phyloP scores from a whole-genome alignment of 2,329 filamentous ascomycete genomes.

The Nakataea oryzae region DNA sequence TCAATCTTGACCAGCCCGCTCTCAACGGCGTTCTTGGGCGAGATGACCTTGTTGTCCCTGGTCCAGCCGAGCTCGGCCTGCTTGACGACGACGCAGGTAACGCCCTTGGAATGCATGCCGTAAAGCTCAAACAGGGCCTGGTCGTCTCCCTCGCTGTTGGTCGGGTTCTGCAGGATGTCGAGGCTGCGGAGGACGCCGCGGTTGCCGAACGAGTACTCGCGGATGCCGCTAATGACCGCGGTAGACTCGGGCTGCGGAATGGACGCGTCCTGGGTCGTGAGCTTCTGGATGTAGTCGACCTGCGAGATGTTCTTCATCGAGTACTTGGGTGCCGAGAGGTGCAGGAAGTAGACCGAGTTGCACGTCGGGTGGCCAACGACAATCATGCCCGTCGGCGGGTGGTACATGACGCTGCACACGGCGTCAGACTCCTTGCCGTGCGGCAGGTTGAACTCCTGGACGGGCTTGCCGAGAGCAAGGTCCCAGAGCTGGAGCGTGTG shows the following conservation, averaged over 20 bases:
- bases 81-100: conserved; percentile 80
- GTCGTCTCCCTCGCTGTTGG: conserved; percentile 54
- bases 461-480: conserved; percentile 84
- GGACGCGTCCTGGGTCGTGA: conserved; percentile 60
- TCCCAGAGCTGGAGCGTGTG: conserved; percentile 98
- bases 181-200: conserved; percentile 82
- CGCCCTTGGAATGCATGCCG: conserved; percentile 92
- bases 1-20: conserved; percentile 65
- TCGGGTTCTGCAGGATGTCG: conserved; percentile 70
- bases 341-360: conserved; percentile 95
- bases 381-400: conserved; percentile 85
- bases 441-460: conserved; percentile 93
- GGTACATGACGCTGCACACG: conserved; percentile 95
- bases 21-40: conserved; percentile 65
- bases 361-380: conserved; percentile 91
- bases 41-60: conserved; percentile 76
- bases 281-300: conserved; percentile 73
- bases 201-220: conserved; percentile 85
- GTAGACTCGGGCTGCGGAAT: conserved; percentile 86
- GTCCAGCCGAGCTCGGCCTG: conserved; percentile 88
- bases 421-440: conserved; percentile 94
- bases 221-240: conserved; percentile 92
- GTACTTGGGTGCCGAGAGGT: conserved; percentile 90
- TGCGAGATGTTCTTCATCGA: conserved; percentile 74
- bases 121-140: conserved; percentile 86